Evolutionary conservation across 148 eudicot species (phyloP), one percentile per base, ranked within the genome.

Genomic region (Silene conica): DNA sequence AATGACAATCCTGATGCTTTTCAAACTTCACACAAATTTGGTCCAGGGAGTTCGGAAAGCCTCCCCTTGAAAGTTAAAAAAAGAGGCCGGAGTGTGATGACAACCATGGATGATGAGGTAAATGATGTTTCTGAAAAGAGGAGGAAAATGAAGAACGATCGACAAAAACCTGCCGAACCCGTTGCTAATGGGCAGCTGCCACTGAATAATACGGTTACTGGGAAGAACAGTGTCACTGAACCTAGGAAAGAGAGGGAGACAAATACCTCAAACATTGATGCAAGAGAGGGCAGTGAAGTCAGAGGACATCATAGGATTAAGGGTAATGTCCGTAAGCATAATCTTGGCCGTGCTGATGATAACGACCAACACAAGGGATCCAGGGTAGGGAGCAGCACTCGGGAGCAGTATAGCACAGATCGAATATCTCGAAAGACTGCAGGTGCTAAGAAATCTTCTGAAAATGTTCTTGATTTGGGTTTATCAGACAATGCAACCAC

Each of bases 71-170:
- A 78, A 55, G 65, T 56, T 71, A 82, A 80, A 65, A 73, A 69
- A 34, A 73, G 73, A 63, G 48, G 26, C 21, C 78, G 56, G 68
- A 26, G 57, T 50, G 22, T 56, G 41, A n/a, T 61, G 50, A 73
- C 43, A 11, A 1, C 75, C 26, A 65, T 73, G 56, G 78, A 73
- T 63, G 55, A 41, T 38, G 74, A 78, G 45, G 55, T 50, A 43
- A 66, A 70, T 54, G 82, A 78, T 66, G 31, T 57, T 14, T 73
- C 67, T 58, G 73, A 75, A 72, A 85, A 71, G 77, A 84, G 80
- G 81, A 85, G 88, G 59, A 82, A 85, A 78, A 21, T 71, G 64
- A 80, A 78, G 43, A 79, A 83, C 80, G 69, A 48, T 48, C 21
- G 20, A 38, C 58, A 69, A 61, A 54, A 41, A 58, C 18, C 46